Base-by-base conservation (phyloP, 2,329 filamentous ascomycete genomes). In the Lachnellula cervina region DNA sequence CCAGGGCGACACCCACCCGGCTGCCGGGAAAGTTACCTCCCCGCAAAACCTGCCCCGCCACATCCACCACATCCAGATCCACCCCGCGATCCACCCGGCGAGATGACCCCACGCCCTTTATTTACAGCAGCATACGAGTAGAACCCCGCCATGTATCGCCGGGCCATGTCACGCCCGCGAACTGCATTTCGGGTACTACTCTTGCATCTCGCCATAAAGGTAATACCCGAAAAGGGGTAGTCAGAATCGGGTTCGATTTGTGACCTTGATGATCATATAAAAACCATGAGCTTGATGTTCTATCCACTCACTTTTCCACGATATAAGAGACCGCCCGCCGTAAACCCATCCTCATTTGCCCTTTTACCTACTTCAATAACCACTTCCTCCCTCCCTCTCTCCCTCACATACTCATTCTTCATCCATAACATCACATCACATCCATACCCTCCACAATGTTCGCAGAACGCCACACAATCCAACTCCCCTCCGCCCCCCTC, bases 381-480 rank as follows among this genome's bases (percentile, higher is more conserved):
- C 7, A 34, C 21, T 34, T n/a, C 23, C 17, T 23, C 8, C 40
- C 35, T 6, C 3, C 19, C 17, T 28, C 25, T 28, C 6, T 2
- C 7, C 25, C 7, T 28, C 25, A 28, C 25, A 8, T 28, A 44
- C 16, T 44, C 17, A 14, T 44, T 44, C 42, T 44, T 17, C 42
- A 23, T 17, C 19, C 42, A 13, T 11, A 5, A 19, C 9, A 13
- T 17, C 19, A 44, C 3, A 38, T 16, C 4, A 13, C 16, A 34
- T 7, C 13, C n/a, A 21, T 16, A 21, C 43, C 47, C 28, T 51
- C 40, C 56, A 58, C 21, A 43, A 61, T 61, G 59, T 56, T 61
- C 49, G 59, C 58, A 2, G 58, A 60, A 49, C 58, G 56, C 37
- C 58, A 60, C 47, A 60, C 58, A 5, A 58, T 58, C 52, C 38